Conservation (phyloP, 176 grass and related monocot species). For the Avena eriantha region DNA sequence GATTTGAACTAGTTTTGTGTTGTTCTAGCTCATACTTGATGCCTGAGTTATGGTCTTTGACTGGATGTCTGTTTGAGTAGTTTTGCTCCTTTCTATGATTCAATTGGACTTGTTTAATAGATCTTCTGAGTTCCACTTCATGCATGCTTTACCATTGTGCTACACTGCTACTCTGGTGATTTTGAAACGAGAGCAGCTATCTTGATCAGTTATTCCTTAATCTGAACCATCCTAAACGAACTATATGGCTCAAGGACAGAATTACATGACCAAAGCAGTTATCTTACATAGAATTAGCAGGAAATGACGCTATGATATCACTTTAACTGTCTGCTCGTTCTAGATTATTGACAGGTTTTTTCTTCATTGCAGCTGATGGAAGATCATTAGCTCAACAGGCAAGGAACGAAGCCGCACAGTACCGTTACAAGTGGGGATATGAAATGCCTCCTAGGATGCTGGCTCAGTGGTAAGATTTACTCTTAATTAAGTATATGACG, state of each 20-base stretch:
- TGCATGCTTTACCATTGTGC: neutral
- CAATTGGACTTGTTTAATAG: neutral
- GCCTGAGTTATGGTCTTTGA: neutral
- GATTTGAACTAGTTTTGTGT: neutral
- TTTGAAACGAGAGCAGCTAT: neutral
- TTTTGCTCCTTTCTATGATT: neutral
- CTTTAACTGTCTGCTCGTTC: neutral
- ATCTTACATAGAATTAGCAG: neutral
- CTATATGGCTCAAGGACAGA: neutral
- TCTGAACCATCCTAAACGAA: constrained; percentile 3
- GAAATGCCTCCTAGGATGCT: constrained; percentile 71
- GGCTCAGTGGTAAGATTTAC: constrained; percentile 61
- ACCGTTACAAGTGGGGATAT: constrained; percentile 69
- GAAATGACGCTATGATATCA: neutral
- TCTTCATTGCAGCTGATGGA: constrained; percentile 55
- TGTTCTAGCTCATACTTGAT: neutral
- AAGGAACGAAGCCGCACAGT: constrained; percentile 61
- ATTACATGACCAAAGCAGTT: neutral
- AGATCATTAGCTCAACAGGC: constrained; percentile 60
- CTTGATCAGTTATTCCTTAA: neutral
- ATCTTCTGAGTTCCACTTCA: neutral
- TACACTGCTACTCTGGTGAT: neutral
- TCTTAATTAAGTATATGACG: constrained; percentile 24
- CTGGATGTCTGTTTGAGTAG: neutral
- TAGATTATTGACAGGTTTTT: neutral